phyloP scores from a whole-genome alignment of 768 basidiomycete species.

The Trametes meyenii region DNA sequence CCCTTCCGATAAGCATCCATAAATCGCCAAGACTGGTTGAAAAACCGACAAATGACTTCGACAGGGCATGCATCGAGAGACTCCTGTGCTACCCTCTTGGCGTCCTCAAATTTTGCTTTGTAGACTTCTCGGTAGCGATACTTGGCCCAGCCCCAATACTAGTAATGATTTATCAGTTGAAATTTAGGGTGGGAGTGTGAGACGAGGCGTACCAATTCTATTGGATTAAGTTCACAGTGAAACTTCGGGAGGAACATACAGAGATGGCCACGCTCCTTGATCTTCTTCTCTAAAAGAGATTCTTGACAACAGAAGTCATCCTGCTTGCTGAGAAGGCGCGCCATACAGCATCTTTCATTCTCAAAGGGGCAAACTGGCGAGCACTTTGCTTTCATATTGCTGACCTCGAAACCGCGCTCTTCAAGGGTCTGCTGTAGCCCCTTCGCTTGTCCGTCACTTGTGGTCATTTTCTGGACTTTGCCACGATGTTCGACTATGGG shows the following conservation, averaged over 20 bases:
- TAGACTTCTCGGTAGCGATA: constrained; percentile 37
- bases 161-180: neutral
- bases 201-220: constrained; percentile 43
- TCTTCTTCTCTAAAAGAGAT: neutral
- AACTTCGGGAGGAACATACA: constrained; percentile 48
- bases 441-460: no score
- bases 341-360: no score
- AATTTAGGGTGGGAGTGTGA: neutral
- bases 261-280: constrained; percentile 37
- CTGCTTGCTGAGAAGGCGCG: no score
- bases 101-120: constrained; percentile 37
- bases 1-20: constrained; percentile 40
- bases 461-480: no score
- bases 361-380: neutral
- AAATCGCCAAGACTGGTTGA: constrained; percentile 41
- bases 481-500: no score
- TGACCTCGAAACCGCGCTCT: no score
- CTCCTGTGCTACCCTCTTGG: constrained; percentile 33
- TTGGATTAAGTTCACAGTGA: constrained; percentile 51
- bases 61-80: constrained; percentile 40
- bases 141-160: constrained; percentile 42
- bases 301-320: no score
- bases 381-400: no score
- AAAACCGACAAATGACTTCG: constrained; percentile 41
- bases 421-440: no score